Evolutionary conservation across 1,139 yeast species (phyloP).

Genomic region (Saccharomyces uvarum): DNA sequence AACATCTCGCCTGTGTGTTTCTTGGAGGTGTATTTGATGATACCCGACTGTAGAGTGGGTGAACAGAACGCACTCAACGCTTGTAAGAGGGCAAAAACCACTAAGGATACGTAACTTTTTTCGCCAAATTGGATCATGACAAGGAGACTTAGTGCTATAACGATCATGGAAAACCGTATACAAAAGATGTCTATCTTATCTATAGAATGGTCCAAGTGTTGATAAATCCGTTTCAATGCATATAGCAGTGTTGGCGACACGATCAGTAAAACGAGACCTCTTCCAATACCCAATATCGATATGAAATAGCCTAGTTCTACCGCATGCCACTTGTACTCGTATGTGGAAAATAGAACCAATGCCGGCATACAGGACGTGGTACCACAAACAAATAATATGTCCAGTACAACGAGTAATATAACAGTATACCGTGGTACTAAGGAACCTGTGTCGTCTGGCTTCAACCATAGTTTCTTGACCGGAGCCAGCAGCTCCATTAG

Average conservation of each 20-base stretch:
- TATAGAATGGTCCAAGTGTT: slow-evolving; percentile 31
- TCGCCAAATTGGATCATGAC: slow-evolving; percentile 1
- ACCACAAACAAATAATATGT: slow-evolving; percentile 36
- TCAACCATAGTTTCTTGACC: slow-evolving; percentile 39
- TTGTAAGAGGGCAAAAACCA: slow-evolving; percentile 27
- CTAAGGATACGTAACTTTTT: slow-evolving; percentile 16
- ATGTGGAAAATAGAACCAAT: slow-evolving; percentile 50
- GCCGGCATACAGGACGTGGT: slow-evolving; percentile 39
- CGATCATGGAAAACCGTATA: slow-evolving; percentile 34
- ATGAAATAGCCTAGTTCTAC: slow-evolving; percentile 50
- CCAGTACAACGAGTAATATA: slow-evolving; percentile 40
- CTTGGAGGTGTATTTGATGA: slow-evolving; percentile 41
- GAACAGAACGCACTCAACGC: slow-evolving; percentile 36
- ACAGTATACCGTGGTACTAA: slow-evolving; percentile 41
- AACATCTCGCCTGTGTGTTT: slow-evolving; percentile 44
- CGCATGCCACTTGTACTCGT: slow-evolving; percentile 52
- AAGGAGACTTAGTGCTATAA: slow-evolving; percentile 33
- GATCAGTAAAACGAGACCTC: slow-evolving; percentile 38
- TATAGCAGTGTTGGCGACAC: slow-evolving; percentile 39
- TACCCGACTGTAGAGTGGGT: slow-evolving; percentile 41
- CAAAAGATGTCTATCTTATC: slow-evolving; percentile 50
- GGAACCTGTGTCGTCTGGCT: slow-evolving; percentile 26
- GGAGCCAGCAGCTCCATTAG: slow-evolving; percentile 36
- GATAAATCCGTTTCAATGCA: slow-evolving; percentile 31
- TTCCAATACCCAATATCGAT: slow-evolving; percentile 44